Evolutionary conservation across 352 stramenopile species (phyloP).

Genomic region (Globisporangium abappressorium): DNA sequence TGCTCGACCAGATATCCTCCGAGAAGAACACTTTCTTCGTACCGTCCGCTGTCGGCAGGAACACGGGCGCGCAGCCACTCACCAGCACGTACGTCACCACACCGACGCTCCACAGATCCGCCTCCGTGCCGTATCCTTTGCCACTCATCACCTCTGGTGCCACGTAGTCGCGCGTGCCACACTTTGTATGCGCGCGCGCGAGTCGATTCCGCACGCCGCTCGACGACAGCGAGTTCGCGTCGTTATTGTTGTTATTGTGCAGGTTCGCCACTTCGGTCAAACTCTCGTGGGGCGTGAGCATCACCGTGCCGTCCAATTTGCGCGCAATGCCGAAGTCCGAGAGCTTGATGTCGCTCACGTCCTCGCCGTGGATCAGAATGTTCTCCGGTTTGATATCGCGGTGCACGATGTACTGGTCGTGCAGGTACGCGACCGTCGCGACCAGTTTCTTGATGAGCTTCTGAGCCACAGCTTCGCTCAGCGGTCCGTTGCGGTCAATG

Average conservation of each 20-base stretch:
- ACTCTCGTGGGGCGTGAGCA: conserved; percentile 71
- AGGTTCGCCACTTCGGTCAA: conserved; percentile 63
- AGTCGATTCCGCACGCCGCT: conserved; percentile 62
- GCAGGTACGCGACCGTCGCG: conserved; percentile 77
- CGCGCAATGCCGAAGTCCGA: conserved; percentile 83
- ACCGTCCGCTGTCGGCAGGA: conserved; percentile 54
- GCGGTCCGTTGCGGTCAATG: conserved; percentile 67
- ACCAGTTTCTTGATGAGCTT: conserved; percentile 73
- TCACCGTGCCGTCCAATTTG: conserved; percentile 54
- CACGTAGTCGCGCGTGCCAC: conserved; percentile 80
- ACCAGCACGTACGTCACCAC: conserved; percentile 91
- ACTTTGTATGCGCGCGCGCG: conserved; percentile 76
- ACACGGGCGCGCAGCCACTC: conserved; percentile 75
- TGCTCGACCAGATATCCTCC: conserved; percentile 59
- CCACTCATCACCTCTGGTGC: conserved; percentile 81
- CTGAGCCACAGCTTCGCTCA: conserved; percentile 65
- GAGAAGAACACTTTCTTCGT: conserved; percentile 76
- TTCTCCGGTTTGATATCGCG: conserved; percentile 88
- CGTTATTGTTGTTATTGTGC: conserved; percentile 27
- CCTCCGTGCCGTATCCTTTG: conserved; percentile 93
- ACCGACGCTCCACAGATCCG: conserved; percentile 92
- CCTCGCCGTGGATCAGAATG: conserved; percentile 63
- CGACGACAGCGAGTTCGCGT: conserved; percentile 8
- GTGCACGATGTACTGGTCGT: conserved; percentile 81
- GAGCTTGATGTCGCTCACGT: conserved; percentile 77